These are phyloP conservation scores for Ramalina intermedia DNA, from an alignment of 495 filamentous ascomycete genomes.

Conservation along the genomic window DNA sequence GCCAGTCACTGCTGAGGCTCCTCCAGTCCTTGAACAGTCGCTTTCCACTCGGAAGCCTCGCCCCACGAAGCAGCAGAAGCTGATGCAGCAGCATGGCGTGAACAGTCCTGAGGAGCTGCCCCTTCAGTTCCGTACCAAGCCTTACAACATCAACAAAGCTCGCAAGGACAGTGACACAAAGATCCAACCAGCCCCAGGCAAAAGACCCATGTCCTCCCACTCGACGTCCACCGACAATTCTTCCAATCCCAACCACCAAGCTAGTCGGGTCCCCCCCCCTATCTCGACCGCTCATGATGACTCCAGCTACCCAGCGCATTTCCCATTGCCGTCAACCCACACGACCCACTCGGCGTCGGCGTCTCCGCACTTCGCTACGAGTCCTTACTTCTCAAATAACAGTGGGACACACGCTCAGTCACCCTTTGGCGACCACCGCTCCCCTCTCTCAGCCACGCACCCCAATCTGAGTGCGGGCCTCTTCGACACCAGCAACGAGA, in stretches of 20 bases:
- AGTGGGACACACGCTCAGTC: constrained; percentile 9
- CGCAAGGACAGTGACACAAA: constrained; percentile 22
- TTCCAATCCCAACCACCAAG: constrained; percentile 10
- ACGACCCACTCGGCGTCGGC: constrained; percentile 11
- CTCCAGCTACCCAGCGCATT: constrained; percentile 13
- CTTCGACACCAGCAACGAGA: constrained; percentile 12
- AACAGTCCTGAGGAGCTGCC: constrained; percentile 81
- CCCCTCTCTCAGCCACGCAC: constrained; percentile 8
- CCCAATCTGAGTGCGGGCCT: constrained; percentile 12
- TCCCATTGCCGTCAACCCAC: constrained; percentile 11
- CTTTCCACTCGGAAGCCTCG: constrained; percentile 93
- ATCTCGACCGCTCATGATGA: constrained; percentile 11
- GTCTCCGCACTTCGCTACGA: constrained; percentile 12
- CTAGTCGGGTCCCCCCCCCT: constrained; percentile 11
- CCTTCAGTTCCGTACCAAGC: constrained; percentile 60
- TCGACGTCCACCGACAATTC: constrained; percentile 14
- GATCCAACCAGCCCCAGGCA: constrained; percentile 11
- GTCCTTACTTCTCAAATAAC: constrained; percentile 11
- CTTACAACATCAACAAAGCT: constrained; percentile 36
- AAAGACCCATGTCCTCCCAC: constrained; percentile 12
- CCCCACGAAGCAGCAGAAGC: constrained; percentile 93
- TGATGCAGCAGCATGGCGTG: constrained; percentile 77
- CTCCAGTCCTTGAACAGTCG: constrained; percentile 69
- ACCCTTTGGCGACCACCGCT: constrained; percentile 12
- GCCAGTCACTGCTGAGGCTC: constrained; percentile 71